Evolutionary conservation across 352 stramenopile genomes (phyloP).

Genomic region (Chrysophaeum taylorii): DNA sequence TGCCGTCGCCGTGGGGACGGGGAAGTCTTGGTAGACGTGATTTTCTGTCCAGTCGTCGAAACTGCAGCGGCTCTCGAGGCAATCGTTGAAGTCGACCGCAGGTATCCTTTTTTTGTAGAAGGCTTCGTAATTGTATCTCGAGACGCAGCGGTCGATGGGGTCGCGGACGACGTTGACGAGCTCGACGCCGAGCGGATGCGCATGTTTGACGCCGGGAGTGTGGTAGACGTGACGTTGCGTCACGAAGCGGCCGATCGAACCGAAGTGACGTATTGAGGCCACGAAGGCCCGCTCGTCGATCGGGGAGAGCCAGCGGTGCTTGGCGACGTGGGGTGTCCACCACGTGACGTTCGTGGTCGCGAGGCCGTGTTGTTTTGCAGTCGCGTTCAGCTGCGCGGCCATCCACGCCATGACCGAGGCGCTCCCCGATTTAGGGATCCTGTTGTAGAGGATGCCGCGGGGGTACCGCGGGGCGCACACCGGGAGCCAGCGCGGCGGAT

Average conservation of each 20-base stretch:
- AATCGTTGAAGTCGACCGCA: slow-evolving; percentile 1
- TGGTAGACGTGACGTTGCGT: slow-evolving; percentile 15
- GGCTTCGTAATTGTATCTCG: slow-evolving; percentile 15
- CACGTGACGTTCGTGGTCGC: not conserved
- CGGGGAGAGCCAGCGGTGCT: not conserved
- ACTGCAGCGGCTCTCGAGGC: not conserved
- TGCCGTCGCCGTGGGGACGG: not conserved
- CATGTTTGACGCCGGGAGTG: not conserved
- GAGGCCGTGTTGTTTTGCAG: not conserved
- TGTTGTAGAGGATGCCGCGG: slow-evolving; percentile 11
- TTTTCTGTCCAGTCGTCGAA: not conserved
- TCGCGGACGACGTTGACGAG: not conserved
- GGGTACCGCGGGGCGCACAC: not conserved
- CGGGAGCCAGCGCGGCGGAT: not conserved
- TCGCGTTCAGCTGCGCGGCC: slow-evolving; percentile 4
- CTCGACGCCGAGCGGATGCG: not conserved
- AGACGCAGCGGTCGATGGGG: slow-evolving; percentile 2
- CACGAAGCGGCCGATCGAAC: not conserved
- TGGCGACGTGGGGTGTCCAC: slow-evolving; percentile 7
- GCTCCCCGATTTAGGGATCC: not conserved
- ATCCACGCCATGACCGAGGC: slow-evolving; percentile 10
- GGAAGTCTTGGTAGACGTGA: slow-evolving; percentile 12
- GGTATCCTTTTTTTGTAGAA: slow-evolving; percentile 4
- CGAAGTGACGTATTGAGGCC: not conserved
- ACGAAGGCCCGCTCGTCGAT: not conserved